Evolutionary conservation across 2,329 filamentous ascomycete genomes (phyloP).

Genomic region (Phoma herbarum): DNA sequence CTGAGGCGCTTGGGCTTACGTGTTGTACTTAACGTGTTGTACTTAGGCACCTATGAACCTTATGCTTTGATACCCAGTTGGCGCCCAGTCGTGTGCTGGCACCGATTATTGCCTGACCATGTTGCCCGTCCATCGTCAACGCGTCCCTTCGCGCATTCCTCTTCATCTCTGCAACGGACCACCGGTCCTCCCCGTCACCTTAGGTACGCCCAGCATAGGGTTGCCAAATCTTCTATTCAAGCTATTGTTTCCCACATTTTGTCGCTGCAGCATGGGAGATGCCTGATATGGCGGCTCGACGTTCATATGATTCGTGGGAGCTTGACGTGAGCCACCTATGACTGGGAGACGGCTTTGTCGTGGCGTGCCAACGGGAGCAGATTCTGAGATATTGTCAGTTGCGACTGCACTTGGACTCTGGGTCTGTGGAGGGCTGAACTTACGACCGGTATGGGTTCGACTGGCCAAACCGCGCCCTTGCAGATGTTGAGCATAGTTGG

Average conservation of each 20-base stretch:
- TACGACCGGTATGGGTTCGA: slow-evolving; percentile 34
- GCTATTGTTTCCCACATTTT: slow-evolving; percentile 40
- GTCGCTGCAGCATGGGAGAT: slow-evolving; percentile 45
- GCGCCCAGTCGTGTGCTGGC: neutral
- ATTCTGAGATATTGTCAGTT: slow-evolving; percentile 29
- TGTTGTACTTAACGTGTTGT: too few species aligned
- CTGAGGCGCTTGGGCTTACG: too few species aligned
- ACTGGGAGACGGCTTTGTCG: slow-evolving; percentile 43
- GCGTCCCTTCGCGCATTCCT: neutral
- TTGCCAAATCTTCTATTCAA: slow-evolving; percentile 27
- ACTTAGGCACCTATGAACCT: neutral
- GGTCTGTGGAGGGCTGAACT: slow-evolving; percentile 22
- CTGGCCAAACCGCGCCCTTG: slow-evolving; percentile 29
- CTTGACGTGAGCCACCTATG: slow-evolving; percentile 39
- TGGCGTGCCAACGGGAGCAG: slow-evolving; percentile 36
- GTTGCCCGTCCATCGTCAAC: too few species aligned
- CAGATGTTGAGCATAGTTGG: slow-evolving; percentile 32
- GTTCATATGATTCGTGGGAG: slow-evolving; percentile 30
- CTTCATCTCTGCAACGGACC: slow-evolving; percentile 19
- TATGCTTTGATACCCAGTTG: neutral
- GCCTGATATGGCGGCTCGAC: slow-evolving; percentile 36
- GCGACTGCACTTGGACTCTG: too few species aligned
- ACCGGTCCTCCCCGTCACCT: slow-evolving; percentile 40
- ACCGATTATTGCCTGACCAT: neutral
- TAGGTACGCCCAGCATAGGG: slow-evolving; percentile 41